A percentile compares a stretch with the other conserved stretches of the same genome.
These are phyloP conservation scores for Syzygium grande DNA, from an alignment of 345 rosid genomes.

Conservation along the genomic window DNA sequence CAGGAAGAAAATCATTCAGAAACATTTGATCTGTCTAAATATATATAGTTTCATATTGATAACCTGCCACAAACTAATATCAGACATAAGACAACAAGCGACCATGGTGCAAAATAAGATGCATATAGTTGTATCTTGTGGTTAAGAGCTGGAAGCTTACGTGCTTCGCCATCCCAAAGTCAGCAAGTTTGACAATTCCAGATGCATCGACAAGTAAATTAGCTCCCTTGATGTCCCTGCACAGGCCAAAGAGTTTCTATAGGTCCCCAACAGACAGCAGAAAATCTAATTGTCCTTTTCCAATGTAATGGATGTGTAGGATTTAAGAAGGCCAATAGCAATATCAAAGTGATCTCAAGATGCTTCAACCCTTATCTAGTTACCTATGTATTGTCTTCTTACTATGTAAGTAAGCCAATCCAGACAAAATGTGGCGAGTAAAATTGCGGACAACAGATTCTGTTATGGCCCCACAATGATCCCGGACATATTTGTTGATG, in stretches of 20 bases:
- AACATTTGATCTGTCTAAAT: neutral
- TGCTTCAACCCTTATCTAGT: neutral
- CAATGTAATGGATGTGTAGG: neutral
- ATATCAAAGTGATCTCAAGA: neutral
- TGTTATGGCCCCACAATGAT: slow-evolving; percentile 89
- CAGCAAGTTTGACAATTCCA: slow-evolving; percentile 95
- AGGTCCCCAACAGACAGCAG: neutral
- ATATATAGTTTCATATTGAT: neutral
- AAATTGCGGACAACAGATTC: slow-evolving; percentile 85
- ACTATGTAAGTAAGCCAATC: slow-evolving; percentile 82
- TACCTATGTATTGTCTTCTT: slow-evolving; percentile 94
- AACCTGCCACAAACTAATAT: neutral
- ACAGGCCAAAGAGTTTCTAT: slow-evolving; percentile 3
- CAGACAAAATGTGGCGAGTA: slow-evolving; percentile 90
- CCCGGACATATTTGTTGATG: slow-evolving; percentile 72
- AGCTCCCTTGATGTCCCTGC: slow-evolving; percentile 97
- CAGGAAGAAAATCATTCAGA: neutral
- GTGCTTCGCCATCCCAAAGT: slow-evolving; percentile 98
- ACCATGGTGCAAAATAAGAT: neutral
- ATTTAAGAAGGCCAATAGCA: neutral
- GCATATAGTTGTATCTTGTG: neutral
- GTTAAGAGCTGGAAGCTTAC: slow-evolving; percentile 31
- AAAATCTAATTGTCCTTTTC: slow-evolving; percentile 1
- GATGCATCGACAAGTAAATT: slow-evolving; percentile 94
- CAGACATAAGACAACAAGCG: neutral